These are phyloP conservation scores for Fraxinus quadrangulata DNA, from an alignment of 257 asterid genomes.

Conservation along the genomic window DNA sequence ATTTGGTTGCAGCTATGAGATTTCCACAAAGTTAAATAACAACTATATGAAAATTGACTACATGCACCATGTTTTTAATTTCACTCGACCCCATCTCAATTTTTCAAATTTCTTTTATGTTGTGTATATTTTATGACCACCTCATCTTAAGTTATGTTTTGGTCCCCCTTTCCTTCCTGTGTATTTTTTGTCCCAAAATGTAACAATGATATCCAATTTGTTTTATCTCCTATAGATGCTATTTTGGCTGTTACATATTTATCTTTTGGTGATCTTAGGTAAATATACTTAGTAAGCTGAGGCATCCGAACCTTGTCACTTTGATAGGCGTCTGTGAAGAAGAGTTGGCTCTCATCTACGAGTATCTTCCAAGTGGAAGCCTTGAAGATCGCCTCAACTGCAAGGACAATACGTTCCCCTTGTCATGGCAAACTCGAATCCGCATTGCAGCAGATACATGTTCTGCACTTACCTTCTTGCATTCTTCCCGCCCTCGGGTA, in stretches of 20 bases:
- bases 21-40: background rate
- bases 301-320: conserved; percentile 89
- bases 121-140: background rate
- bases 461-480: conserved; percentile 81
- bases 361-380: conserved; percentile 89
- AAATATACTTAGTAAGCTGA: conserved; percentile 68
- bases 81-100: background rate
- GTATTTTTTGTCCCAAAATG: background rate
- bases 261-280: conserved; percentile 48
- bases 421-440: conserved; percentile 86
- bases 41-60: background rate
- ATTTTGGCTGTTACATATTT: background rate
- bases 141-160: background rate
- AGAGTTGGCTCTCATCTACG: conserved; percentile 74
- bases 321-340: conserved; percentile 93
- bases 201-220: background rate
- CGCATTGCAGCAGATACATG: conserved; percentile 83
- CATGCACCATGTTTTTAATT: background rate
- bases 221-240: background rate
- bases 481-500: conserved; percentile 63
- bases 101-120: background rate
- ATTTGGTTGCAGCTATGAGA: background rate
- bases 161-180: background rate
- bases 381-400: conserved; percentile 89
- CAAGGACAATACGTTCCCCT: conserved; percentile 78